A percentile compares a stretch with the other conserved stretches of the same genome.
Evolutionary conservation across 2,329 filamentous ascomycete genomes (phyloP).

Genomic region (Stagonosporopsis chrysanthemi): DNA sequence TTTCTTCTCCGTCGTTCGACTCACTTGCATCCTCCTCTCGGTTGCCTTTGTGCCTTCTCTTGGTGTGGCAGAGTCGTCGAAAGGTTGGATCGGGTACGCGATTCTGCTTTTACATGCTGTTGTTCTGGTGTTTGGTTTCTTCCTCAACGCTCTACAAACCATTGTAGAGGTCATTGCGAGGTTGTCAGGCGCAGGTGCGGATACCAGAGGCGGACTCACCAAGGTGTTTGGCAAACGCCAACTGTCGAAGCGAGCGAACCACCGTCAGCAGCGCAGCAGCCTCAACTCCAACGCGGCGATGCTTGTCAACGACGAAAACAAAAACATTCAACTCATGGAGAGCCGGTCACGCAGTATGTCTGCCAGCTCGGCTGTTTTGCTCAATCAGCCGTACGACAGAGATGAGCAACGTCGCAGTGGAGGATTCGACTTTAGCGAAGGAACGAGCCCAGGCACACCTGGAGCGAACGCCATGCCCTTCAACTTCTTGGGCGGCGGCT

Average conservation of each 20-base stretch:
- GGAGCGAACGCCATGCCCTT: conserved; percentile 74
- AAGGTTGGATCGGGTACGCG: conserved; percentile 94
- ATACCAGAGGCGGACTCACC: conserved; percentile 79
- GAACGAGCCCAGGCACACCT: conserved; percentile 70
- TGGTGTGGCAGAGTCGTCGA: conserved; percentile 76
- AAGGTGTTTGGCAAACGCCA: conserved; percentile 91
- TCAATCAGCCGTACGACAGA: conserved; percentile 57
- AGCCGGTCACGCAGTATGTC: conserved; percentile 66
- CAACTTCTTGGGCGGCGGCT: conserved; percentile 67
- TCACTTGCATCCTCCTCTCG: conserved; percentile 66
- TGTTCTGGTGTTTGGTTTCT: conserved; percentile 89
- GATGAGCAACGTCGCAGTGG: conserved; percentile 57
- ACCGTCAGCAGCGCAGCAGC: conserved; percentile 74
- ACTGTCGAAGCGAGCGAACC: conserved; percentile 75
- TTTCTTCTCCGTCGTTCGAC: conserved; percentile 78
- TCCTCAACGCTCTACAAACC: conserved; percentile 89
- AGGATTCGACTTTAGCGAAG: conserved; percentile 63
- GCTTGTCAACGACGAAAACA: conserved; percentile 71
- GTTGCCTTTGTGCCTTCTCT: conserved; percentile 82
- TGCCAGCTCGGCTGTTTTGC: conserved; percentile 67
- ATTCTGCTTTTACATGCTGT: conserved; percentile 86
- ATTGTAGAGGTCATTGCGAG: conserved; percentile 87
- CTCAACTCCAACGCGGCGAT: conserved; percentile 85
- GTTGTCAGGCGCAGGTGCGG: conserved; percentile 81
- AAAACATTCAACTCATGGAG: conserved; percentile 64